phyloP scores from a whole-genome alignment of 805 yeast genomes.

The Candida adriatica region DNA sequence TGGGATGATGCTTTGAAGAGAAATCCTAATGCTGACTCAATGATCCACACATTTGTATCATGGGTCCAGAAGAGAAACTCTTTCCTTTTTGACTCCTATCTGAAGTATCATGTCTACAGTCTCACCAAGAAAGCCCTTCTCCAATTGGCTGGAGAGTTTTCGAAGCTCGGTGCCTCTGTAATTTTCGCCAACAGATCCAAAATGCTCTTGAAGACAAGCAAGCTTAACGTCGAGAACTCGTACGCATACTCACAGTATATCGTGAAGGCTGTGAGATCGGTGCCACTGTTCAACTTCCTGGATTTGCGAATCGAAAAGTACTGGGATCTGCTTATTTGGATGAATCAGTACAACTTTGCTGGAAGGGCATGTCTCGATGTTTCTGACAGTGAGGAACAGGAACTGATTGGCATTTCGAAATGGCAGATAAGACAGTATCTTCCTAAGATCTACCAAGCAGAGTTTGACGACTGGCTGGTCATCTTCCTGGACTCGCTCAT shows the following conservation, averaged over 20 bases:
- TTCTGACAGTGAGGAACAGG: constrained; percentile 31
- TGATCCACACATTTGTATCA: constrained; percentile 71
- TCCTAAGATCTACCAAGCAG: constrained; percentile 70
- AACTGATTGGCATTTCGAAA: constrained; percentile 37
- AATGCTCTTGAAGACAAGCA: constrained; percentile 64
- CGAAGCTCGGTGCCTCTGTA: constrained; percentile 68
- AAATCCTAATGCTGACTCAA: constrained; percentile 67
- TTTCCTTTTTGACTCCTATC: constrained; percentile 63
- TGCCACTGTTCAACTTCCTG: constrained; percentile 75
- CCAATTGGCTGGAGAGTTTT: constrained; percentile 76
- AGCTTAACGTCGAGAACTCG: constrained; percentile 75
- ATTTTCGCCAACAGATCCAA: constrained; percentile 77
- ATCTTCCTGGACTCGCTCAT: constrained; percentile 67
- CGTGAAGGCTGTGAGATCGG: constrained; percentile 67
- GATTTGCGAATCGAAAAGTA: constrained; percentile 68
- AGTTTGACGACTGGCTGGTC: constrained; percentile 82
- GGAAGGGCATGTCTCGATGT: constrained; percentile 50
- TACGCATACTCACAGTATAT: constrained; percentile 87
- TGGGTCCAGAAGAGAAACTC: constrained; percentile 85
- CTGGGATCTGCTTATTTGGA: constrained; percentile 95
- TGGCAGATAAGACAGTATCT: constrained; percentile 80
- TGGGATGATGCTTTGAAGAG: constrained; percentile 83
- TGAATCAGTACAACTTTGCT: constrained; percentile 84
- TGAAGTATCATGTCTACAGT: constrained; percentile 84
- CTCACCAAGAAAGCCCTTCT: constrained; percentile 74